These are phyloP conservation scores for Clathrus columnatus DNA, from an alignment of 768 basidiomycete genomes.

Conservation along the genomic window DNA sequence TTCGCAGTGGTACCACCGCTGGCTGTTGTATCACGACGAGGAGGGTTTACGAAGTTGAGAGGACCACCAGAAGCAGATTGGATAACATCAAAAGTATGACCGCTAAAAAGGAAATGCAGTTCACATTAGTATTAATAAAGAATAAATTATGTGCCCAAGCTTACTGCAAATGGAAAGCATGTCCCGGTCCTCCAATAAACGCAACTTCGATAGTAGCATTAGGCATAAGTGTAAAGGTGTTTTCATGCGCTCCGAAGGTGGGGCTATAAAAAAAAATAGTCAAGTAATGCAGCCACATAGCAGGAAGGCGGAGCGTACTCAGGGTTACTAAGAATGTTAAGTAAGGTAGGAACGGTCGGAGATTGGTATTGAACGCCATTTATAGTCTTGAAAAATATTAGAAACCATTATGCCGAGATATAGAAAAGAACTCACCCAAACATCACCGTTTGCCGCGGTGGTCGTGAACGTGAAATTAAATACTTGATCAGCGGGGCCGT, in stretches of 20 bases:
- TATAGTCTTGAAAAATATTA: background rate
- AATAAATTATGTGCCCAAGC: background rate
- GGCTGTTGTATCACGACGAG: background rate
- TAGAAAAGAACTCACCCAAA: background rate
- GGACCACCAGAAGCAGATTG: background rate
- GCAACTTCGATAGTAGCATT: conserved; percentile 4
- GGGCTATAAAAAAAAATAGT: background rate
- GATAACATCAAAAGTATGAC: conserved; percentile 2
- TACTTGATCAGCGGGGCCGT: background rate
- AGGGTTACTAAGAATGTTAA: conserved; percentile 8
- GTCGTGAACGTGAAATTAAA: conserved; percentile 1
- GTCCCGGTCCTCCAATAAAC: conserved; percentile 3
- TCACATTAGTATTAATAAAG: background rate
- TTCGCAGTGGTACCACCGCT: background rate
- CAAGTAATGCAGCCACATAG: background rate
- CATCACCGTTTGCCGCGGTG: background rate
- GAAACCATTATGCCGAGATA: background rate
- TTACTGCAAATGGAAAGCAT: conserved; percentile 10
- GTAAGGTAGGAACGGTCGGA: conserved; percentile 5
- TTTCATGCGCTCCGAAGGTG: background rate
- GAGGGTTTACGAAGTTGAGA: background rate
- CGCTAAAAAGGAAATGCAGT: background rate
- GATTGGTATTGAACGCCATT: conserved; percentile 5
- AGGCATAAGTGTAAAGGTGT: conserved; percentile 1
- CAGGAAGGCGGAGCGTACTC: background rate